Evolutionary conservation across 768 basidiomycete species (phyloP), one percentile per base, ranked within the genome.

Genomic region (Termitomyces sp.): DNA sequence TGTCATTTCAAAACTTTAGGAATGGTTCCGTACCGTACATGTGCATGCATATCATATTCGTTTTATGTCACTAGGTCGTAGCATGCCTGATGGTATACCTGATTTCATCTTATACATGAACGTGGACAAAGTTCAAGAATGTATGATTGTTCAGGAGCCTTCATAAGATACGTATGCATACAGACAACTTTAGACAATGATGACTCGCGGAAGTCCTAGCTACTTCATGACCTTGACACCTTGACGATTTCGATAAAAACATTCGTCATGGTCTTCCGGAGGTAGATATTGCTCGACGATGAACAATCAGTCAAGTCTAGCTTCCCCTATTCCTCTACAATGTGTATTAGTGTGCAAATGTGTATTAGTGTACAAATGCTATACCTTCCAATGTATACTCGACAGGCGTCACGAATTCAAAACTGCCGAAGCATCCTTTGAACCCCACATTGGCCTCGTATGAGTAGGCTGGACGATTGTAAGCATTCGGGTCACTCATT

Each of bases 401-500:
- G 10, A 25, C 48, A 49, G 21, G 17, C 19, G 6, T 37, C 25
- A 37, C 0, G 93, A 95, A 72, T 89, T 91, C 50, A 86, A 79
- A 0, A 90, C 89, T 0, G 93, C 95, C 2, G 91, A 85, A 1
- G 77, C 73, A 0, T 92, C 76, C 58, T 89, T 75, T 30, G 86
- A 70, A 16, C 91, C 96, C 94, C 94, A 98, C 97, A 98, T 98
- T 1, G 92, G 93, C 43, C 87, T 83, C 8, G 85, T 82, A 59
- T 83, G 83, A 67, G 85, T 81, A 0, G 97, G 96, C 67, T 98
- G 94, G 0, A 98, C 92, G 2, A 91, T 91, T 98, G 8, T 93
- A 95, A 1, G 81, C 97, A 70, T 98, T 98, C 0, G 95, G 90
- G 43, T 99, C 97, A 17, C 97, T 96, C 86, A 99, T 90, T 90